Conservation (phyloP, 2,329 filamentous ascomycete species). For the Fusarium tricinctum region DNA sequence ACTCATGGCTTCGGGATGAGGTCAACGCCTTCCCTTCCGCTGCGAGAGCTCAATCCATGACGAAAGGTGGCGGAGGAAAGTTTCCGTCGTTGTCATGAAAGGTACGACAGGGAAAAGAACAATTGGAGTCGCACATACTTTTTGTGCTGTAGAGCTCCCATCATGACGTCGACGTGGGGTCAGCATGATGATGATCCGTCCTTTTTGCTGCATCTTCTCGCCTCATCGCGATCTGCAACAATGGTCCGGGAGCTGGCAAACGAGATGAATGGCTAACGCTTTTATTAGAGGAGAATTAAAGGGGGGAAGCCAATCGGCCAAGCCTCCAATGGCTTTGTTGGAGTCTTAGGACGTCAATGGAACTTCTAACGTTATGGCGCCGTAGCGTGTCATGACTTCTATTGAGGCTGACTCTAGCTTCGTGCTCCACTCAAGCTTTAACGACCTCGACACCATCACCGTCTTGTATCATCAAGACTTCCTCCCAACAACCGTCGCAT, state of each 20-base stretch:
- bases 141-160: conserved; percentile 12
- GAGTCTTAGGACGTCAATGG: not conserved
- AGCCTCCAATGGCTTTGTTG: not conserved
- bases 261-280: too few relatives aligned
- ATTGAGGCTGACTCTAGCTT: conserved; percentile 25
- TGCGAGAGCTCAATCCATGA: conserved; percentile 32
- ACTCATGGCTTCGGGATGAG: conserved; percentile 24
- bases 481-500: not conserved
- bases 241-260: conserved; percentile 5
- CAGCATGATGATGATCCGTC: conserved; percentile 38
- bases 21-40: conserved; percentile 2
- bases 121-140: conserved; percentile 27
- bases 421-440: conserved; percentile 12
- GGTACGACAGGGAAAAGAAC: conserved; percentile 14
- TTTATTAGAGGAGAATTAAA: too few relatives aligned
- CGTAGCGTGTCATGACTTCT: conserved; percentile 18
- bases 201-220: not conserved
- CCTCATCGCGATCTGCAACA: conserved; percentile 25
- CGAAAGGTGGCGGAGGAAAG: conserved; percentile 42
- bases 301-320: not conserved
- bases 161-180: conserved; percentile 46
- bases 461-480: not conserved
- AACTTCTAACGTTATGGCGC: not conserved
- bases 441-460: conserved; percentile 18
- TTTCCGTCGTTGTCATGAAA: conserved; percentile 22